phyloP scores from a whole-genome alignment of 2,329 filamentous ascomycete species.

The Leptographium galeiforme region DNA sequence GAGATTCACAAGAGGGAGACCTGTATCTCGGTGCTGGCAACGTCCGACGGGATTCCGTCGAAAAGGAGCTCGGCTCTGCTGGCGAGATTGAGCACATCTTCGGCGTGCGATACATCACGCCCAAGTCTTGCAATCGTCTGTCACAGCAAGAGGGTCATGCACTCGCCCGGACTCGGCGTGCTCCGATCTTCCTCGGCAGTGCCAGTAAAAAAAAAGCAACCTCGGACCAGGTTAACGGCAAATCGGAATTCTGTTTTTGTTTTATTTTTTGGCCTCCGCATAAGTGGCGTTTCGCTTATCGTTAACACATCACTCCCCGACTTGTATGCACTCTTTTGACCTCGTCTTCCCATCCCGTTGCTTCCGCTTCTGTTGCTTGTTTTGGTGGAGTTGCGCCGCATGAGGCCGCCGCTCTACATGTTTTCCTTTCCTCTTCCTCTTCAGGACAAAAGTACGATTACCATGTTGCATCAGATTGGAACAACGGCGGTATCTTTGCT shows the following conservation, averaged over 20 bases:
- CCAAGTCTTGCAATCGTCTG: too few species aligned
- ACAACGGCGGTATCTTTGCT: conserved; percentile 21
- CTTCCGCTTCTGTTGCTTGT: conserved; percentile 1
- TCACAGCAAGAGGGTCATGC: too few species aligned
- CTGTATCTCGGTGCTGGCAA: too few species aligned
- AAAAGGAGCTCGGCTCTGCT: too few species aligned
- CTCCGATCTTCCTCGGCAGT: too few species aligned
- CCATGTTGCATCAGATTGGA: conserved; percentile 23
- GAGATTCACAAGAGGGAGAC: too few species aligned
- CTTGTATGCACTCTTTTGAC: background rate
- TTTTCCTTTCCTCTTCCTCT: background rate
- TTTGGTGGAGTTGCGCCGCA: background rate
- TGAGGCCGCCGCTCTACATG: background rate
- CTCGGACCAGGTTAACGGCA: background rate
- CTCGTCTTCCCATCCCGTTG: background rate
- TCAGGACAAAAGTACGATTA: conserved; percentile 17
- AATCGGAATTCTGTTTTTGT: background rate
- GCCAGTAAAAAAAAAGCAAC: too few species aligned
- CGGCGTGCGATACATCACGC: too few species aligned
- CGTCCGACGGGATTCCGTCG: too few species aligned
- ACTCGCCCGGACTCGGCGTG: too few species aligned
- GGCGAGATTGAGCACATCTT: too few species aligned
- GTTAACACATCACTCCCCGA: conserved; percentile 3
- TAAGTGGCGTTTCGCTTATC: conserved; percentile 2
- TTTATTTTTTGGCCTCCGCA: background rate